Percentiles rank a stretch among this genome's conserved stretches.
Evolutionary conservation across 345 rosid species (phyloP).

Genomic region (Populus euphratica): DNA sequence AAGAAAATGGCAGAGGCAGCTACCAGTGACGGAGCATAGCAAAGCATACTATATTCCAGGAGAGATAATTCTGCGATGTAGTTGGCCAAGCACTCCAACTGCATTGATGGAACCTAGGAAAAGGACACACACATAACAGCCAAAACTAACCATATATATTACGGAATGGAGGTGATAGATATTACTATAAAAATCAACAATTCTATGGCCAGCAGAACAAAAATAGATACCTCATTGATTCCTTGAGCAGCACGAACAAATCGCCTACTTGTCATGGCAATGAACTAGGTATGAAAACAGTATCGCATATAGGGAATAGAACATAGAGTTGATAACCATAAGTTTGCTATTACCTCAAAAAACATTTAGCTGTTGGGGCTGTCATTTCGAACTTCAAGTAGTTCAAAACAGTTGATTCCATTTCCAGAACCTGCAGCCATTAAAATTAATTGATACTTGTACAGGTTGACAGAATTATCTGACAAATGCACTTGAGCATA

Average conservation of each 20-base stretch:
- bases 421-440: slow-evolving; percentile 63
- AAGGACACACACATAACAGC: not conserved
- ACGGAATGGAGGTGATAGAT: not conserved
- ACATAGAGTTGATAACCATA: not conserved
- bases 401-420: slow-evolving; percentile 84
- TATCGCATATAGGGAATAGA: not conserved
- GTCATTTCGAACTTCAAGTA: slow-evolving; percentile 89
- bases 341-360: slow-evolving; percentile 53
- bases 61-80: slow-evolving; percentile 75
- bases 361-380: slow-evolving; percentile 84
- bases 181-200: not conserved
- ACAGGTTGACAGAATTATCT: slow-evolving; percentile 1
- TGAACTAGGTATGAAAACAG: slow-evolving; percentile 16
- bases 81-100: slow-evolving; percentile 76
- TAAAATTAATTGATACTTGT: not conserved
- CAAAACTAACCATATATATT: not conserved
- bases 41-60: slow-evolving; percentile 72
- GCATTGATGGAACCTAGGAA: slow-evolving; percentile 57
- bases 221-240: slow-evolving; percentile 56
- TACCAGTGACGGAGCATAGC: slow-evolving; percentile 65
- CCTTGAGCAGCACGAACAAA: slow-evolving; percentile 89
- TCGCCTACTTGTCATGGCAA: slow-evolving; percentile 46
- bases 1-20: slow-evolving; percentile 93
- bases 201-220: not conserved
- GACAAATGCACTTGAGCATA: not conserved